Percentiles rank a stretch among this genome's conserved stretches.
These are phyloP conservation scores for Dactylellina haptotyla DNA, from an alignment of 2,329 filamentous ascomycete genomes.

Conservation along the genomic window DNA sequence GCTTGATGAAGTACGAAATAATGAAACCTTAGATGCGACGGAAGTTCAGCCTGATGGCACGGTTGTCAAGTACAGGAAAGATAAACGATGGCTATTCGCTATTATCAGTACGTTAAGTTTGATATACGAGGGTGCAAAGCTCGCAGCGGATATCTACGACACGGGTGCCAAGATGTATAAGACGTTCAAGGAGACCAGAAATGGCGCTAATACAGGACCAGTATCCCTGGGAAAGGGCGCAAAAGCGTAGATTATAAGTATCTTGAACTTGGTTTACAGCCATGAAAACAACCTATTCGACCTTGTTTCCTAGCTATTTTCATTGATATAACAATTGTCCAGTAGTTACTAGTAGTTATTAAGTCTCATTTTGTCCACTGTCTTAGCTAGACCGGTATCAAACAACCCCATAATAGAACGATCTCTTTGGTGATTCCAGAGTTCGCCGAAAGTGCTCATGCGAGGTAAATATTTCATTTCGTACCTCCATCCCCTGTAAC, in stretches of 20 bases:
- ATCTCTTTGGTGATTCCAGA: too few species aligned
- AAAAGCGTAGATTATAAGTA: not conserved
- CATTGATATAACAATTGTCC: too few species aligned
- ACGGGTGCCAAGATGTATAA: not conserved
- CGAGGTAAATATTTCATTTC: too few species aligned
- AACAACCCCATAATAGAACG: too few species aligned
- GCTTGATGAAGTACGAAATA: constrained; percentile 16
- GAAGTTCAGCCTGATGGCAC: not conserved
- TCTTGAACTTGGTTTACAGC: too few species aligned
- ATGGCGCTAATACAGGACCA: not conserved
- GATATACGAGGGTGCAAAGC: constrained; percentile 10
- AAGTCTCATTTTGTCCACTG: too few species aligned
- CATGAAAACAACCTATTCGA: too few species aligned
- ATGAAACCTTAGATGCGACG: not conserved
- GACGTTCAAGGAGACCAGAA: not conserved
- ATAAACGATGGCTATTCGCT: constrained; percentile 20
- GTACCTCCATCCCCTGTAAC: too few species aligned
- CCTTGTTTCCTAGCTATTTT: too few species aligned
- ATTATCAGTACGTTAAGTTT: not conserved
- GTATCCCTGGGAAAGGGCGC: not conserved
- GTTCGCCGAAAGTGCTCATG: too few species aligned
- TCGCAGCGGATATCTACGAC: constrained; percentile 5
- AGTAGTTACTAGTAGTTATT: too few species aligned
- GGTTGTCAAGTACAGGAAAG: not conserved
- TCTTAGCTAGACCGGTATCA: too few species aligned